A percentile compares a stretch with the other conserved stretches of the same genome.
Evolutionary conservation across 352 stramenopile species (phyloP).

Genomic region (Globisporangium echinulatum): DNA sequence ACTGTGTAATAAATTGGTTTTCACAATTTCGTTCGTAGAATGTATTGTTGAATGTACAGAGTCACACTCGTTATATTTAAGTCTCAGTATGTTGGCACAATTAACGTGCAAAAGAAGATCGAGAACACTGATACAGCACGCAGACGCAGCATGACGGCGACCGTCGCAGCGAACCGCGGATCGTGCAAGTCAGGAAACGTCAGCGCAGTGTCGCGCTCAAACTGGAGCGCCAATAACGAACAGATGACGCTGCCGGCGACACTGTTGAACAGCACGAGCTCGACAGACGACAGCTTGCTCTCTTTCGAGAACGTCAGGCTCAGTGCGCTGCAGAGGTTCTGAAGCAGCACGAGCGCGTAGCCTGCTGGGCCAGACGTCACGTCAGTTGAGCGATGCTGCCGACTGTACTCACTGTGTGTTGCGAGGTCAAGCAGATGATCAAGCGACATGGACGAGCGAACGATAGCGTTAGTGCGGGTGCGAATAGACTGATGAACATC

Average conservation of each 20-base stretch:
- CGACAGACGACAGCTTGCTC: constrained; percentile 34
- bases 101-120: constrained; percentile 56
- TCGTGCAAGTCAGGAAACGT: constrained; percentile 24
- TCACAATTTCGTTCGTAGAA: too few species aligned
- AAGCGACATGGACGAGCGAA: neutral
- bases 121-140: constrained; percentile 66
- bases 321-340: constrained; percentile 63
- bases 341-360: constrained; percentile 55
- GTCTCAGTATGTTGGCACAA: too few species aligned
- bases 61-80: too few species aligned
- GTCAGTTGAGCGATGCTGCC: constrained; percentile 47
- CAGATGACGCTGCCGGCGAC: constrained; percentile 37
- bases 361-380: constrained; percentile 30
- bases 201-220: constrained; percentile 37
- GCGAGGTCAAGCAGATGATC: too few species aligned
- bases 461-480: neutral
- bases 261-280: constrained; percentile 59
- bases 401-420: constrained; percentile 39
- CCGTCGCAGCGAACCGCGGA: constrained; percentile 22
- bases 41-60: too few species aligned
- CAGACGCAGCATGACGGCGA: constrained; percentile 52
- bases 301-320: constrained; percentile 66
- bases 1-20: too few species aligned
- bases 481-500: too few species aligned
- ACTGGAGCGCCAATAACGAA: constrained; percentile 24